phyloP scores from a whole-genome alignment of 1,139 yeast genomes.

The Debaryomyces coudertii region DNA sequence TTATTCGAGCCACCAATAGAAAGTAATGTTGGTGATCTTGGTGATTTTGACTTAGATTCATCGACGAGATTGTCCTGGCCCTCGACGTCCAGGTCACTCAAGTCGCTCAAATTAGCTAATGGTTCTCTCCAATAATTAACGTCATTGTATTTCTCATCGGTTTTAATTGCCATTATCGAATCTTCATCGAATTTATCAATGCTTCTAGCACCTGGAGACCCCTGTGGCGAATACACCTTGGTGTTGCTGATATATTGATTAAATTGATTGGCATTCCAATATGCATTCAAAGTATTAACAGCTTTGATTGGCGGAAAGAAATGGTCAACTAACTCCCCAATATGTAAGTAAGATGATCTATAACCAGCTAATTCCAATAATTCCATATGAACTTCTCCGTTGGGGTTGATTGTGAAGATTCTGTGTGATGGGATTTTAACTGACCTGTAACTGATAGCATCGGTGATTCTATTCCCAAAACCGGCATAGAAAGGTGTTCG shows the following conservation, averaged over 20 bases:
- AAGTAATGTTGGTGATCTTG: constrained; percentile 20
- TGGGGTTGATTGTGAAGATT: constrained; percentile 93
- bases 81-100: constrained; percentile 50
- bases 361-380: constrained; percentile 92
- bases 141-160: constrained; percentile 76
- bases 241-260: constrained; percentile 33
- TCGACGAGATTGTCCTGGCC: constrained; percentile 14
- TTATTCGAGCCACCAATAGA: constrained; percentile 18
- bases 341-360: constrained; percentile 82
- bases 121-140: constrained; percentile 93
- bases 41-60: constrained; percentile 17
- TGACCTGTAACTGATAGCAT: constrained; percentile 91
- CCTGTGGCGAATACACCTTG: constrained; percentile 15
- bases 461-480: constrained; percentile 95
- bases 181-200: constrained; percentile 26
- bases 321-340: constrained; percentile 94
- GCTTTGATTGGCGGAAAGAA: constrained; percentile 86
- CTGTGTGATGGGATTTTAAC: constrained; percentile 95
- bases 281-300: constrained; percentile 37
- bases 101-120: constrained; percentile 58
- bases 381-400: constrained; percentile 98
- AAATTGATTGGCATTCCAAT: constrained; percentile 45
- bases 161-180: constrained; percentile 22
- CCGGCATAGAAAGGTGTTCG: constrained; percentile 94
- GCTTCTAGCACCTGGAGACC: constrained; percentile 27